Evolutionary conservation across 2,329 filamentous ascomycete genomes (phyloP), one percentile per base, ranked within the genome.

Genomic region (Polytolypa hystricis): DNA sequence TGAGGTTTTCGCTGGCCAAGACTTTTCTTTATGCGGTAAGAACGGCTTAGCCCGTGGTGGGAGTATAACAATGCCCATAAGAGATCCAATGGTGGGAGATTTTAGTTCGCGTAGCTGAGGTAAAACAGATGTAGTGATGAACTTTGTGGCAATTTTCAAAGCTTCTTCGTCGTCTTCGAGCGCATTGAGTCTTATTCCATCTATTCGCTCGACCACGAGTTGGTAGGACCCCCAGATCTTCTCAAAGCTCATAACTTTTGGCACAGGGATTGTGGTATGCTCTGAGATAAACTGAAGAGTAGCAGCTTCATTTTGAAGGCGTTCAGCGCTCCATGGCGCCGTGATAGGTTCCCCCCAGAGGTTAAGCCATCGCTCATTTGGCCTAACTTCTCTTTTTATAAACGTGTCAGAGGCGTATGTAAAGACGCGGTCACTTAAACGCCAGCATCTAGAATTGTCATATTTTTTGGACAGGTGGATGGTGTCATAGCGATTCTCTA

Each of bases 271-370:
- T 15, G 30, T 25, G 11, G 40, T 40, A 18, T 38, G 19, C 23
- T 37, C 29, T 12, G 25, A 14, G 11, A 42, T 19, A 28, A 42
- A 40, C 11, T 20, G 15, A 11, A 42, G 19, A 11, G 33, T 26
- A 19, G 37, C 40, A 14, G 40, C 40, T 31, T 42, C 40, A 28
- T 42, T 42, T 25, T 18, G 32, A 12, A 42, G 30, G 27, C 40
- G 19, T 23, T 32, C 40, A 21, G 19, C 29, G 15, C 18, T 30
- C 6, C 32, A 21, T 10, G 15, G 30, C 14, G 38, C 20, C 12
- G 37, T 30, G 21, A 17, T 14, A n/a, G 21, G 31, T 25, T 25
- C n/a, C n/a, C 21, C 21, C 21, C 21, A 25, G 21, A 25, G 7
- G 21, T 25, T 25, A 7, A 25, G 21, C 21, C 21, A 25, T 25